Evolutionary conservation across 1,284 basidiomycete species (phyloP).

Genomic region (Trichosporon sp.): DNA sequence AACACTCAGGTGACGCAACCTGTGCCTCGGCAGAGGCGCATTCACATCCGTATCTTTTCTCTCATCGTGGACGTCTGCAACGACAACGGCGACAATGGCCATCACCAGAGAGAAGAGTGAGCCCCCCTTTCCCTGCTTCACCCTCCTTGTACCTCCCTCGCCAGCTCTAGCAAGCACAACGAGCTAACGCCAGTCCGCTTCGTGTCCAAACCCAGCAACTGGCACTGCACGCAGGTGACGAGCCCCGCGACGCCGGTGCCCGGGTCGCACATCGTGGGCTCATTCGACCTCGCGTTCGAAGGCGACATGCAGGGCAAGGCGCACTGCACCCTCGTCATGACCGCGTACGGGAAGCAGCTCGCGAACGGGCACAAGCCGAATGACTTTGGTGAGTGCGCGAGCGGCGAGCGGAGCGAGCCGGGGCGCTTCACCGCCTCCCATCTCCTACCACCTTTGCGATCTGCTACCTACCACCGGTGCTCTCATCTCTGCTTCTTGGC

Average conservation of each 20-base stretch:
- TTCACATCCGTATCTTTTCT: neutral
- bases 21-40: neutral
- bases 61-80: neutral
- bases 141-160: too few relatives aligned
- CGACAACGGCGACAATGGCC: neutral
- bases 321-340: constrained; percentile 1
- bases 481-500: neutral
- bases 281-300: neutral
- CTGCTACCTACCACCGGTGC: too few relatives aligned
- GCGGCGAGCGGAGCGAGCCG: neutral
- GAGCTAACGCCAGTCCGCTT: neutral
- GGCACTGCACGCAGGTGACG: constrained; percentile 1
- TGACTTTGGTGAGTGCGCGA: neutral
- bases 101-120: neutral
- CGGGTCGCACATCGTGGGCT: constrained; percentile 2
- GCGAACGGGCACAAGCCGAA: constrained; percentile 4
- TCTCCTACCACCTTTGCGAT: too few relatives aligned
- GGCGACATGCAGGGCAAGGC: constrained; percentile 3
- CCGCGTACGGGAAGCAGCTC: neutral
- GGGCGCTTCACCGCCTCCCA: neutral
- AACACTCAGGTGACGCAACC: neutral
- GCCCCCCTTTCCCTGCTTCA: neutral
- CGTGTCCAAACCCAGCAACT: neutral
- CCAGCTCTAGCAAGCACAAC: too few relatives aligned
- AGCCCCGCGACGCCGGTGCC: neutral